These are phyloP conservation scores for Xerocomus cyaneibrunnescens DNA, from an alignment of 1,284 basidiomycete genomes.

Conservation along the genomic window DNA sequence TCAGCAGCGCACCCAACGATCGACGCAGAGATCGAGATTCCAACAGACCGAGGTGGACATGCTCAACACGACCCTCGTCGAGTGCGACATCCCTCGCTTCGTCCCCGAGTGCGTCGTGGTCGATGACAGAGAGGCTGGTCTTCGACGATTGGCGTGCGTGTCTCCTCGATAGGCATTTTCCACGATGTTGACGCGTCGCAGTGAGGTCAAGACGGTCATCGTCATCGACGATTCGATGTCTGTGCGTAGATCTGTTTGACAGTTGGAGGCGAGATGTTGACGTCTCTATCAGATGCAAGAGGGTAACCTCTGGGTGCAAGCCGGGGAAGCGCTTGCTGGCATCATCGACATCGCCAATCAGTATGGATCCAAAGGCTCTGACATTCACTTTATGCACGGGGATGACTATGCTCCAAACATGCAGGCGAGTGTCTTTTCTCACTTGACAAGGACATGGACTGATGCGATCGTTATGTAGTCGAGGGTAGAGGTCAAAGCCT, in stretches of 20 bases:
- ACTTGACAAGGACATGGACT: neutral
- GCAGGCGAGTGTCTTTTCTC: slow-evolving; percentile 25
- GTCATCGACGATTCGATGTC: slow-evolving; percentile 49
- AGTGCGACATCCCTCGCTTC: slow-evolving; percentile 31
- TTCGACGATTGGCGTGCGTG: slow-evolving; percentile 31
- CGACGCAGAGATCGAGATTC: neutral
- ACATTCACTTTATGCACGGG: slow-evolving; percentile 48
- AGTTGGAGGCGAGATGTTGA: slow-evolving; percentile 1
- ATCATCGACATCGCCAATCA: slow-evolving; percentile 42
- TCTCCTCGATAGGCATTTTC: neutral
- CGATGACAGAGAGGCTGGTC: slow-evolving; percentile 22
- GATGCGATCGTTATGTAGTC: slow-evolving; percentile 17
- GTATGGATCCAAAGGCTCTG: slow-evolving; percentile 43
- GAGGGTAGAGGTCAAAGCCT: slow-evolving; percentile 20
- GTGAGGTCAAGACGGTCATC: slow-evolving; percentile 40
- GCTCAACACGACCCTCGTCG: slow-evolving; percentile 30
- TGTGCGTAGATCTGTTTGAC: slow-evolving; percentile 22
- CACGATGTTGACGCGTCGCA: slow-evolving; percentile 9
- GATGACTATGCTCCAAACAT: slow-evolving; percentile 35
- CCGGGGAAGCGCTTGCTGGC: slow-evolving; percentile 43
- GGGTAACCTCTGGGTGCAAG: slow-evolving; percentile 39
- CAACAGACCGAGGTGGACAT: slow-evolving; percentile 14
- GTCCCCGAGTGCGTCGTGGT: slow-evolving; percentile 10
- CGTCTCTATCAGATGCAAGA: slow-evolving; percentile 36
- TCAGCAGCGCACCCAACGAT: slow-evolving; percentile 21